Conservation (phyloP, 345 rosid genomes). For the Eucalyptus polyanthemos region DNA sequence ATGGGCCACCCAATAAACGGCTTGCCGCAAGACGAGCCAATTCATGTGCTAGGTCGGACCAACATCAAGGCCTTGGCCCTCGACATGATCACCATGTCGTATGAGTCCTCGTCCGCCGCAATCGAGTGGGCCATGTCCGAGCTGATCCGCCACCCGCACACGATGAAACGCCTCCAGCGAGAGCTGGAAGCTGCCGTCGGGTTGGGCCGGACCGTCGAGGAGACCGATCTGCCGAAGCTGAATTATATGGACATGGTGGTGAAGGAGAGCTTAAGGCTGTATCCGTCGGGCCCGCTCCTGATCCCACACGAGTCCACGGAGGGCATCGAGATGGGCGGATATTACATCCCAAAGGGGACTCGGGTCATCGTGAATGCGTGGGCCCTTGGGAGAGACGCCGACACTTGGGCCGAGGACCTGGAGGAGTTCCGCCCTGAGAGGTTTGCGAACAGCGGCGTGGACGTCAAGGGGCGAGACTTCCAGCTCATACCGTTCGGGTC, state of each 20-base stretch:
- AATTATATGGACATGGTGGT: conserved; percentile 7
- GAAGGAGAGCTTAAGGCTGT: neutral
- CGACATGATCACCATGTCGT: conserved; percentile 6
- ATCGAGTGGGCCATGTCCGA: conserved; percentile 20
- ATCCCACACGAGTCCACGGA: neutral
- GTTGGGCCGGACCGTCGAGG: conserved; percentile 4
- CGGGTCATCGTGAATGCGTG: neutral
- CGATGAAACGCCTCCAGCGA: neutral
- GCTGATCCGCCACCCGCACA: conserved; percentile 1
- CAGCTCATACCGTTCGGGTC: conserved; percentile 2
- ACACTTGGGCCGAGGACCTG: neutral
- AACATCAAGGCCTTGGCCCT: conserved; percentile 8
- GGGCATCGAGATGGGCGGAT: neutral
- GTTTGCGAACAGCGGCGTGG: neutral
- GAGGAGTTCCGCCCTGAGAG: conserved; percentile 9
- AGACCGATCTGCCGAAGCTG: neutral
- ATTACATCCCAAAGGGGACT: neutral
- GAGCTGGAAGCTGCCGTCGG: conserved; percentile 8
- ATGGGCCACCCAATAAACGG: neutral
- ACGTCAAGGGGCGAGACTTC: neutral
- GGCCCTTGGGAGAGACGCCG: neutral
- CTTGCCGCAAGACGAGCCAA: neutral
- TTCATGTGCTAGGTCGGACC: neutral
- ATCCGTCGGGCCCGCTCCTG: neutral
- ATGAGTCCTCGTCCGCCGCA: neutral